Evolutionary conservation across 192 early-diverging fungal genomes (phyloP).

Genomic region (Paraglomus occultum): DNA sequence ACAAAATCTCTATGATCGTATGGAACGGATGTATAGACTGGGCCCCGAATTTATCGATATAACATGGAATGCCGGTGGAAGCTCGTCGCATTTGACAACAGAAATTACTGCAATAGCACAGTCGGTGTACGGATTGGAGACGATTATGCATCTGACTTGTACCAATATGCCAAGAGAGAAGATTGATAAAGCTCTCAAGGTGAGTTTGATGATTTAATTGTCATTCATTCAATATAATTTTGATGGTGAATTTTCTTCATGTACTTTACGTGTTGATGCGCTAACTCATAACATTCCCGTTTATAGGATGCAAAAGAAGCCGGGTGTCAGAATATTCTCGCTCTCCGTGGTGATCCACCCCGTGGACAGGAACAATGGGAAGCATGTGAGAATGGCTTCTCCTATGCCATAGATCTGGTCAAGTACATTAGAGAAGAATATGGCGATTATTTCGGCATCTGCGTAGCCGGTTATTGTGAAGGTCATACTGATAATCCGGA

Average conservation of each 20-base stretch:
- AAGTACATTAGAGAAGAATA: conserved; percentile 82
- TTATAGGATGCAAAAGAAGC: conserved; percentile 71
- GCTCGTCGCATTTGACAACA: conserved; percentile 82
- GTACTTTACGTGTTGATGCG: not conserved
- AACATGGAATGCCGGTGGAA: conserved; percentile 97
- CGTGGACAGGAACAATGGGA: conserved; percentile 78
- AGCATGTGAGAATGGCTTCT: conserved; percentile 73
- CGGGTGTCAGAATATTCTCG: conserved; percentile 93
- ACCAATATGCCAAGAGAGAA: conserved; percentile 93
- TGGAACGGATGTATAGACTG: conserved; percentile 90
- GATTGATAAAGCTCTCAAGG: conserved; percentile 79
- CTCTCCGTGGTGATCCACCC: conserved; percentile 93
- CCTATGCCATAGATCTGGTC: conserved; percentile 85
- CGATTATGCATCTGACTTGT: conserved; percentile 96
- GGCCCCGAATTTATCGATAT: conserved; percentile 95
- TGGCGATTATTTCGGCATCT: conserved; percentile 94
- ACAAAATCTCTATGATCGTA: conserved; percentile 89
- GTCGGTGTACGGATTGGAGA: conserved; percentile 87
- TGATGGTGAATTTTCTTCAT: not conserved
- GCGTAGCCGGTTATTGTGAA: conserved; percentile 98
- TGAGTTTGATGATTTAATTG: conserved; percentile 27
- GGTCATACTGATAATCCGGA: conserved; percentile 81
- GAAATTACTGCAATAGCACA: conserved; percentile 86
- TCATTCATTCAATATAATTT: too few species aligned
- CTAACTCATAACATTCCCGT: not conserved